phyloP scores from a whole-genome alignment of 1,284 basidiomycete species.

The Ceratobasidium sp. region DNA sequence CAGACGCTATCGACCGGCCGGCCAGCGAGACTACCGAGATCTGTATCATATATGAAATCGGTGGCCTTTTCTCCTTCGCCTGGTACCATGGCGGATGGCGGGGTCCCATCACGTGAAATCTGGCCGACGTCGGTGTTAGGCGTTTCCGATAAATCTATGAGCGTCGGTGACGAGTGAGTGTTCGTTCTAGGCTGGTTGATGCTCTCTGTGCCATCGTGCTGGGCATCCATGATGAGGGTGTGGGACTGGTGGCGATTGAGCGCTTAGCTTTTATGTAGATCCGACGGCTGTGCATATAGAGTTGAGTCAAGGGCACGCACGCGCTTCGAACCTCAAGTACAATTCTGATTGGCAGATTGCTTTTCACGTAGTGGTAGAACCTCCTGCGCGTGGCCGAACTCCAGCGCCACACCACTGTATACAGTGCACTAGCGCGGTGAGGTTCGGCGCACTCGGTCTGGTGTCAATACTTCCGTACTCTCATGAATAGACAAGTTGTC shows the following conservation, averaged over 20 bases:
- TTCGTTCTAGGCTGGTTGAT: not conserved
- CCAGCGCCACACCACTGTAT: not conserved
- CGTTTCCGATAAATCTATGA: not conserved
- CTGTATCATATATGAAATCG: not conserved
- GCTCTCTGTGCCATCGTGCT: not conserved
- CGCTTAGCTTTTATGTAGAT: not conserved
- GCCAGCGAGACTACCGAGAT: not conserved
- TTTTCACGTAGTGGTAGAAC: not conserved
- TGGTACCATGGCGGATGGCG: not conserved
- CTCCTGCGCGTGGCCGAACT: not conserved
- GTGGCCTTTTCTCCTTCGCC: not conserved
- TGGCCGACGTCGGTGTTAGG: not conserved
- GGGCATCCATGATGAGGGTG: slow-evolving; percentile 7
- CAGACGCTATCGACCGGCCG: not conserved
- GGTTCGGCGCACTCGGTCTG: not conserved
- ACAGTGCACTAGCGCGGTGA: not conserved
- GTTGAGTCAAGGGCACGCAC: not conserved
- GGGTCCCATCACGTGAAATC: not conserved
- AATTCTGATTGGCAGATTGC: not conserved
- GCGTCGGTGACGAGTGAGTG: not conserved
- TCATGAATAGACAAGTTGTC: too few relatives aligned
- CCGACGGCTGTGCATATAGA: not conserved
- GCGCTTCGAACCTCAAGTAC: not conserved
- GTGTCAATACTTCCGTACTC: too few relatives aligned
- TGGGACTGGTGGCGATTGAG: not conserved